Base-by-base conservation (phyloP, 441 rosid species). In the Kokia cookei region DNA sequence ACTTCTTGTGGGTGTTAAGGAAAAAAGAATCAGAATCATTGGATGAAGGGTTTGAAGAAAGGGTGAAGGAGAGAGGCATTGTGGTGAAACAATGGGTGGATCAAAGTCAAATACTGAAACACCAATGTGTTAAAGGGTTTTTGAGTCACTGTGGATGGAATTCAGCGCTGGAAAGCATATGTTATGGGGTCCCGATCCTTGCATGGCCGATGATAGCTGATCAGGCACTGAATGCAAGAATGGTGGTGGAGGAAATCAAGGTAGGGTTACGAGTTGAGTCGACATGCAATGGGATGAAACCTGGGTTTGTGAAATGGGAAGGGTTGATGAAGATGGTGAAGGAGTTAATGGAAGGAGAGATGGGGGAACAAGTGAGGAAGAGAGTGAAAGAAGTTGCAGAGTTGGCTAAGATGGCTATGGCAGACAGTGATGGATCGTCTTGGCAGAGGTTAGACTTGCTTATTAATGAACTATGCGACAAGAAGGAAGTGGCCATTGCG, bases 181-280 rank as follows among this genome's bases (percentile, higher is more conserved):
- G 91, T n/a, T 87, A 84, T 0, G 93, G 89, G 3, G 90, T 89
- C 17, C 94, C 97, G 0, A 74, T 91, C 15, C 80, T 91, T 1
- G 96, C 88, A 11, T 91, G 96, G 97, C 96, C 96, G 0, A 77
- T 88, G 92, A 79, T 84, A 86, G 98, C 93, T 0, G 93, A 93
- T 11, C 97, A 91, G 75, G 90, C 86, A 0, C 48, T 88, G 71
- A 93, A 90, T 55, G 86, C 92, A 0, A 87, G 80, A 74, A 71
- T 91, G 87, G 71, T 91, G 2, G 47, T 42, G 57, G 98, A 93
- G 68, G 96, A 91, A 85, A 19, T 93, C 3, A 87, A 84, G 57
- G 75, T 86, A 0, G 96, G 94, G 45, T 2, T 93, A 9, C 79
- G 91, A 80, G 82, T 91, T 2, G 89, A 85, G 2, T 29, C 35